Percentiles rank a stretch among this genome's conserved stretches.
These are phyloP conservation scores for Ophiostoma ips DNA, from an alignment of 2,329 filamentous ascomycete species.

Conservation along the genomic window DNA sequence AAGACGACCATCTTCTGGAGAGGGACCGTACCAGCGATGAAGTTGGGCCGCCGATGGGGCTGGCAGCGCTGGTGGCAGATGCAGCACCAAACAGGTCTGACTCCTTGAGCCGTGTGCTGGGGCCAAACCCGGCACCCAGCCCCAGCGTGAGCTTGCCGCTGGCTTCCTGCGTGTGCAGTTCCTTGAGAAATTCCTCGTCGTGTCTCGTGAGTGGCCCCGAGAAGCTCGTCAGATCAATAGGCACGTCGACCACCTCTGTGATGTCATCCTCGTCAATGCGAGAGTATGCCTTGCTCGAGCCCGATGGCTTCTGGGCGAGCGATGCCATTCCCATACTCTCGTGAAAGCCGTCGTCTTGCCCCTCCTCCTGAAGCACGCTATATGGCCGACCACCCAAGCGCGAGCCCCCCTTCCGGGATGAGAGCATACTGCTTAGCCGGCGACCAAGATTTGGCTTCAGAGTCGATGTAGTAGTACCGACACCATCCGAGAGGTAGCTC, in stretches of 20 bases:
- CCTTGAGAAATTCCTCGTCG: constrained; percentile 30
- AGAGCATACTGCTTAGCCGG: constrained; percentile 6
- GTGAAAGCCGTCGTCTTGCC: constrained; percentile 12
- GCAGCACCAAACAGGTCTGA: constrained; percentile 29
- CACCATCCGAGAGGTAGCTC: not conserved
- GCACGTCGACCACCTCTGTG: constrained; percentile 12
- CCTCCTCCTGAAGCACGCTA: constrained; percentile 24
- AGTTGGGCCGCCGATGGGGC: not conserved
- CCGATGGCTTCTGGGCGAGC: constrained; percentile 17
- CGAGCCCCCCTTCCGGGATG: constrained; percentile 2
- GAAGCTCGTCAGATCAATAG: constrained; percentile 33
- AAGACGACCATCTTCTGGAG: constrained; percentile 6
- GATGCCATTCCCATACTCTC: constrained; percentile 22
- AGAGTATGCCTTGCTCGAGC: constrained; percentile 14
- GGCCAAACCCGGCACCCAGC: constrained; percentile 37
- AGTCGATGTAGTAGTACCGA: not conserved
- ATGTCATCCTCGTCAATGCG: constrained; percentile 19
- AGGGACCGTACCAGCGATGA: constrained; percentile 9
- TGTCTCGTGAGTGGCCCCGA: constrained; percentile 31
- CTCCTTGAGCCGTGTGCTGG: constrained; percentile 33
- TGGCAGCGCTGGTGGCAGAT: not conserved
- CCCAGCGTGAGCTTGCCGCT: constrained; percentile 43
- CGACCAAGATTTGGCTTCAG: not conserved
- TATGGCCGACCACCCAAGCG: constrained; percentile 14
- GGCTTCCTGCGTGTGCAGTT: constrained; percentile 38